phyloP scores from a whole-genome alignment of 495 filamentous ascomycete species.

The Penicilliopsis zonata region DNA sequence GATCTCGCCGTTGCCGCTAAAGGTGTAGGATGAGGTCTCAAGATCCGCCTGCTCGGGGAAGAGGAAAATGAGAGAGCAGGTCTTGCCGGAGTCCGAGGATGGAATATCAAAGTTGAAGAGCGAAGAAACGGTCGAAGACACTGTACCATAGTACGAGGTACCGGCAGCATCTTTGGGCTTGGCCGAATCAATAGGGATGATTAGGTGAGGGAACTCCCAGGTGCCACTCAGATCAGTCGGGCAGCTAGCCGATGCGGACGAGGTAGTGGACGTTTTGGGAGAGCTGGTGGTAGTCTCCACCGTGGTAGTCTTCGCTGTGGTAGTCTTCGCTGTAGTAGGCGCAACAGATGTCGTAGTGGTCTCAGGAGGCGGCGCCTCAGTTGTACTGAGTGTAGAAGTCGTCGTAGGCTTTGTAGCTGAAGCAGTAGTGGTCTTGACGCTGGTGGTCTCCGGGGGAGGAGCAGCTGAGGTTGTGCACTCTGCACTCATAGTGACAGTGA shows the following conservation, averaged over 20 bases:
- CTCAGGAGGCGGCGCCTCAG: no score
- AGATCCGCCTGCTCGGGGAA: slow-evolving; percentile 43
- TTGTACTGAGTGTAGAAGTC: background rate
- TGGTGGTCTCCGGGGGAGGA: background rate
- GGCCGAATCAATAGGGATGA: slow-evolving; percentile 50
- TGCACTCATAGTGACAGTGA: background rate
- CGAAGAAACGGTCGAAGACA: slow-evolving; percentile 42
- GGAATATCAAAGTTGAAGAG: slow-evolving; percentile 65
- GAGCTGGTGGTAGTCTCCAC: background rate
- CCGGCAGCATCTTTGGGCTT: slow-evolving; percentile 38
- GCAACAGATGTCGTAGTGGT: background rate
- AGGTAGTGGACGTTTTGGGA: slow-evolving; percentile 3
- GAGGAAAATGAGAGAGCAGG: slow-evolving; percentile 54
- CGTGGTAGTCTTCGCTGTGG: background rate
- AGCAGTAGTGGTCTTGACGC: background rate
- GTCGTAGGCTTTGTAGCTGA: no score
- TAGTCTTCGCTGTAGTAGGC: no score
- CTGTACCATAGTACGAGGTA: slow-evolving; percentile 40
- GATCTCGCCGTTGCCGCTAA: slow-evolving; percentile 46
- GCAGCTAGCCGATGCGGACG: slow-evolving; percentile 22
- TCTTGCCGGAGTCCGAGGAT: slow-evolving; percentile 35
- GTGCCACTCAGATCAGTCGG: slow-evolving; percentile 36
- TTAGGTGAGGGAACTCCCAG: slow-evolving; percentile 54
- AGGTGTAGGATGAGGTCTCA: slow-evolving; percentile 41
- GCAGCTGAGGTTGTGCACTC: background rate